phyloP scores from a whole-genome alignment of 2,329 filamentous ascomycete genomes.

The Aurifilum marmelostoma region DNA sequence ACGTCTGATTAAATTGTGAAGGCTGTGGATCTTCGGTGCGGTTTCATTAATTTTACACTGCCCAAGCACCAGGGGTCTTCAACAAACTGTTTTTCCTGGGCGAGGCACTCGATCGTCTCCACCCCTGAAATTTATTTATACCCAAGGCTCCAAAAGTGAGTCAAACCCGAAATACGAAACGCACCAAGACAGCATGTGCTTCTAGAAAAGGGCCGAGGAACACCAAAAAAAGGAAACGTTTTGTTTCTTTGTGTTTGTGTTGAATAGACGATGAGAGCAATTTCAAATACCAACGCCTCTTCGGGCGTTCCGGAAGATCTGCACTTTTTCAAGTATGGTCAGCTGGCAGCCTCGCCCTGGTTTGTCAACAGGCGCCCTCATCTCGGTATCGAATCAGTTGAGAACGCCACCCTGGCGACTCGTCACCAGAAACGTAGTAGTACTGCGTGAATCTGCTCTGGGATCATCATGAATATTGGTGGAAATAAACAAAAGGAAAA shows the following conservation, averaged over 20 bases:
- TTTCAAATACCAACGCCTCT: neutral
- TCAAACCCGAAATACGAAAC: neutral
- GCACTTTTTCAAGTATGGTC: neutral
- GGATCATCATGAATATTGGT: neutral
- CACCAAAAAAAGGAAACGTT: neutral
- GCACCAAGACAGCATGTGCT: neutral
- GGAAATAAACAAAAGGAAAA: neutral
- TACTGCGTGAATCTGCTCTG: neutral
- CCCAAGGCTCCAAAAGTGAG: neutral
- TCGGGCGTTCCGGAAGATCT: neutral
- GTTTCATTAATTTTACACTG: neutral
- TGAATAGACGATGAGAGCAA: neutral
- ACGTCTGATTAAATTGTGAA: neutral
- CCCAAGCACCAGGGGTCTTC: neutral
- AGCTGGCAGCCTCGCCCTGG: neutral
- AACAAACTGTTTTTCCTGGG: neutral
- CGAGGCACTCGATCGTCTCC: neutral
- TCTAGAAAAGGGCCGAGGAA: neutral
- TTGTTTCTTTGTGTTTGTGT: neutral
- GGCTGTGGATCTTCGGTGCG: neutral
- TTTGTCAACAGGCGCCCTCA: neutral
- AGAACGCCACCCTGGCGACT: neutral
- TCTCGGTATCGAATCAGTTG: neutral
- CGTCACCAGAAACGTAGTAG: neutral
- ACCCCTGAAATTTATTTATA: conserved; percentile 1